phyloP scores from a whole-genome alignment of 805 yeast species.

The Saccharomycopsis fodiens region DNA sequence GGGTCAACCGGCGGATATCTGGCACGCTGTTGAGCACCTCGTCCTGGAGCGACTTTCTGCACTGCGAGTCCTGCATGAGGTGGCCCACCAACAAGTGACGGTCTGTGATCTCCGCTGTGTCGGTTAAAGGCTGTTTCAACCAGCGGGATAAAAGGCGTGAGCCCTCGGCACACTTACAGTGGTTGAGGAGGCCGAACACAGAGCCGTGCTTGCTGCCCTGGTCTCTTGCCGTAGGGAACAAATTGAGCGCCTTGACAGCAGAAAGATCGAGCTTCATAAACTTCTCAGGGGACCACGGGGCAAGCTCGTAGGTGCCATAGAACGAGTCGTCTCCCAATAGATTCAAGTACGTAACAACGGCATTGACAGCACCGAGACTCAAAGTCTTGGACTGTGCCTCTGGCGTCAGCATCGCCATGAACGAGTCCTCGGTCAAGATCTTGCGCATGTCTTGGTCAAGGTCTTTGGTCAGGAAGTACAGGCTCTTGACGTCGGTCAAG shows the following conservation, averaged over 20 bases:
- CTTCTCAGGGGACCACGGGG: constrained; percentile 63
- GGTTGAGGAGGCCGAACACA: constrained; percentile 75
- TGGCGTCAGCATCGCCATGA: constrained; percentile 43
- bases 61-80: constrained; percentile 59
- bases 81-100: constrained; percentile 73
- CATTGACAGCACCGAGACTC: constrained; percentile 58
- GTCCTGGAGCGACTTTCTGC: constrained; percentile 58
- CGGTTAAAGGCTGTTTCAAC: constrained; percentile 91
- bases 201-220: constrained; percentile 44
- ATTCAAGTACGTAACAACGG: constrained; percentile 61
- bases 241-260: constrained; percentile 79
- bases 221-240: constrained; percentile 57
- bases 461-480: constrained; percentile 57
- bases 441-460: constrained; percentile 69
- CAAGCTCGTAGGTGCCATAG: constrained; percentile 47
- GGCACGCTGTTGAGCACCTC: constrained; percentile 70
- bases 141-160: constrained; percentile 82
- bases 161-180: constrained; percentile 88
- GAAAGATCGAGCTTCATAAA: constrained; percentile 89
- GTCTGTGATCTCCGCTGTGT: constrained; percentile 45
- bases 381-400: constrained; percentile 41
- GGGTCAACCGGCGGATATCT: constrained; percentile 68
- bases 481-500: constrained; percentile 48
- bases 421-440: constrained; percentile 20
- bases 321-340: constrained; percentile 50